These are phyloP conservation scores for Trichophyton simii DNA, from an alignment of 2,329 filamentous ascomycete genomes.

Conservation along the genomic window DNA sequence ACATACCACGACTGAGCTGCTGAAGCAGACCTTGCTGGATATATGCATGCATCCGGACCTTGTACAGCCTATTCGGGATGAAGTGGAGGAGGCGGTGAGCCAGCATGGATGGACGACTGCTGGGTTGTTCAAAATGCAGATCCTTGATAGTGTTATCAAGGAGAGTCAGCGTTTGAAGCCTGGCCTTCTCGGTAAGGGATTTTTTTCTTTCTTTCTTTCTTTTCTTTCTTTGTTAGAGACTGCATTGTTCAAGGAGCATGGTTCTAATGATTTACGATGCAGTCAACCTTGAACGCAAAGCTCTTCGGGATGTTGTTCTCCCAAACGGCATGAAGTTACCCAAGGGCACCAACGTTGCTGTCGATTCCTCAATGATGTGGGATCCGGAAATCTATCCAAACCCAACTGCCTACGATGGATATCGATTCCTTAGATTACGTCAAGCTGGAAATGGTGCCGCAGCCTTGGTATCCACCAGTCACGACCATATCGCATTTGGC, in stretches of 20 bases:
- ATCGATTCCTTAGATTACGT: slow-evolving; percentile 9
- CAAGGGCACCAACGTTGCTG: slow-evolving; percentile 10
- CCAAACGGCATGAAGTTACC: slow-evolving; percentile 13
- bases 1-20: slow-evolving; percentile 17
- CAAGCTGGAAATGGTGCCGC: background rate
- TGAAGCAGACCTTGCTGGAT: slow-evolving; percentile 16
- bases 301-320: slow-evolving; percentile 8
- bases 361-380: slow-evolving; percentile 12
- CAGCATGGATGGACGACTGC: slow-evolving; percentile 25
- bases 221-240: background rate
- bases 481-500: background rate
- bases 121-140: slow-evolving; percentile 27
- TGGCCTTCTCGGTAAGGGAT: background rate
- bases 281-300: background rate
- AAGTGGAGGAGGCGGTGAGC: slow-evolving; percentile 14
- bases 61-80: slow-evolving; percentile 13
- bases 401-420: slow-evolving; percentile 12
- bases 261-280: background rate
- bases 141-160: slow-evolving; percentile 34
- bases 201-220: background rate
- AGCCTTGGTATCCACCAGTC: background rate
- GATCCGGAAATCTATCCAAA: slow-evolving; percentile 14
- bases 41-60: slow-evolving; percentile 10
- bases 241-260: no score
- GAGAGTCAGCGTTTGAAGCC: slow-evolving; percentile 27